A percentile compares a stretch with the other conserved stretches of the same genome.
These are phyloP conservation scores for Pisolithus orientalis DNA, from an alignment of 768 basidiomycete species.

Conservation along the genomic window DNA sequence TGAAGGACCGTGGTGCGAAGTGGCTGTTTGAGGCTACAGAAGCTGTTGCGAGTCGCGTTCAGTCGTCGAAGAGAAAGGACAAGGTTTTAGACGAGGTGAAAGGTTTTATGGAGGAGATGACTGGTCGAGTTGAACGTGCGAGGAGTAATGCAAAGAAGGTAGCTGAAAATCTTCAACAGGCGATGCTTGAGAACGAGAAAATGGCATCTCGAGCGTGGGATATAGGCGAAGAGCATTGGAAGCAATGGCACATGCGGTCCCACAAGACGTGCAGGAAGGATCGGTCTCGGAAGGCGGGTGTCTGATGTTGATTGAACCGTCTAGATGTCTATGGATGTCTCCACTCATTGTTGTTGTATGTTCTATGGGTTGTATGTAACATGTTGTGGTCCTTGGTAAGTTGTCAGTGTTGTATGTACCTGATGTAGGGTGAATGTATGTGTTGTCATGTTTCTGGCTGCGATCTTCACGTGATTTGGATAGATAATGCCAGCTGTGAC, in stretches of 20 bases:
- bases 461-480: not conserved
- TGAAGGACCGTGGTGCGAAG: constrained; percentile 43
- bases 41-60: constrained; percentile 35
- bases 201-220: constrained; percentile 13
- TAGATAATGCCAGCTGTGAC: not conserved
- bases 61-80: constrained; percentile 38
- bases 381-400: not conserved
- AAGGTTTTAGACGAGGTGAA: constrained; percentile 27
- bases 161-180: constrained; percentile 28
- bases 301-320: not conserved
- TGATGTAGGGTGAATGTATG: not conserved
- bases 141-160: constrained; percentile 40
- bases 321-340: not conserved
- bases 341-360: not conserved
- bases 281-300: not conserved
- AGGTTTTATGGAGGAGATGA: constrained; percentile 13
- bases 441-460: not conserved
- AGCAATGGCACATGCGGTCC: constrained; percentile 17
- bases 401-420: not conserved
- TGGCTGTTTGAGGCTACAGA: constrained; percentile 39
- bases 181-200: constrained; percentile 16
- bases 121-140: constrained; percentile 37
- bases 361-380: constrained; percentile 1
- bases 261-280: constrained; percentile 3
- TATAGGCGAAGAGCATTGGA: constrained; percentile 6